These are phyloP conservation scores for Drechslera avenae DNA, from an alignment of 2,329 filamentous ascomycete species.

Conservation along the genomic window DNA sequence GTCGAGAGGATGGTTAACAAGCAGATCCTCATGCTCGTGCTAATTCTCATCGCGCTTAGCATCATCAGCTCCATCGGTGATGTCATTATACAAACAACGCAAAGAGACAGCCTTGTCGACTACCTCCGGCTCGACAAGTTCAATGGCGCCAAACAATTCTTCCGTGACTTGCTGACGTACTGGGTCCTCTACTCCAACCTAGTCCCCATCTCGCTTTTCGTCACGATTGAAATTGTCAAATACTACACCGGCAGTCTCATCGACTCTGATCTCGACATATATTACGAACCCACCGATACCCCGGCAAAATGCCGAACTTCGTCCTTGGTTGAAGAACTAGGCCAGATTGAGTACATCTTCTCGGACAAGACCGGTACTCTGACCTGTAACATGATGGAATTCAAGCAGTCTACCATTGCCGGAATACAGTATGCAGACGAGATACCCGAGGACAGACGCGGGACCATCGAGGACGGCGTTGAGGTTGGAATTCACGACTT, in stretches of 20 bases:
- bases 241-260: slow-evolving; percentile 98
- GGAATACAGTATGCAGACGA: slow-evolving; percentile 94
- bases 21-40: slow-evolving; percentile 88
- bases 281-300: slow-evolving; percentile 93
- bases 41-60: slow-evolving; percentile 81
- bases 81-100: slow-evolving; percentile 73
- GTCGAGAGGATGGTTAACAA: slow-evolving; percentile 93
- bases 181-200: slow-evolving; percentile 98
- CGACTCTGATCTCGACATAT: slow-evolving; percentile 96
- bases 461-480: slow-evolving; percentile 75
- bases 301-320: slow-evolving; percentile 95
- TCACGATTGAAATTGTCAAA: slow-evolving; percentile 96
- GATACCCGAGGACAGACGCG: slow-evolving; percentile 85
- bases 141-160: slow-evolving; percentile 78
- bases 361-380: slow-evolving; percentile 97
- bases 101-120: slow-evolving; percentile 61
- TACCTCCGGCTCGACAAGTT: slow-evolving; percentile 72
- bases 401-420: slow-evolving; percentile 90
- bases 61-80: slow-evolving; percentile 91
- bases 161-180: slow-evolving; percentile 94
- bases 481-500: slow-evolving; percentile 86
- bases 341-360: slow-evolving; percentile 98
- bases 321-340: slow-evolving; percentile 93
- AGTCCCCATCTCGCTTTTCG: slow-evolving; percentile 96
- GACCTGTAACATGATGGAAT: slow-evolving; percentile 99